A percentile compares a stretch with the other conserved stretches of the same genome.
These are phyloP conservation scores for Zizania palustris DNA, from an alignment of 202 grass and related monocot genomes.

Conservation along the genomic window DNA sequence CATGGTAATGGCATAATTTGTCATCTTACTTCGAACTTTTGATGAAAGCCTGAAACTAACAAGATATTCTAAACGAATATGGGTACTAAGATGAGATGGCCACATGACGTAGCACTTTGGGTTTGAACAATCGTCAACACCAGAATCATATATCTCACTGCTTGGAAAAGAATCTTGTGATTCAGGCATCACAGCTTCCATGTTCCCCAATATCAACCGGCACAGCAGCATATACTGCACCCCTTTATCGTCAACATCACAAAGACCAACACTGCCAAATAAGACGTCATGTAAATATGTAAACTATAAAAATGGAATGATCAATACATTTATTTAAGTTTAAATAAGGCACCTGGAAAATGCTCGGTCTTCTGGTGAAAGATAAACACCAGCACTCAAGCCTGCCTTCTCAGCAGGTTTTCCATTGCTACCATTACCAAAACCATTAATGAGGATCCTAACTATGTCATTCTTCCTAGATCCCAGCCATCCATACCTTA, in stretches of 20 bases:
- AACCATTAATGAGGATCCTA: constrained; percentile 75
- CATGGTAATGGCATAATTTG: constrained; percentile 36
- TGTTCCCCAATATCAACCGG: constrained; percentile 63
- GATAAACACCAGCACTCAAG: constrained; percentile 56
- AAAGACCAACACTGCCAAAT: constrained; percentile 67
- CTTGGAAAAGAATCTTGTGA: constrained; percentile 59
- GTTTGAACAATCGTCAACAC: constrained; percentile 52
- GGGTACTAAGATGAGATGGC: constrained; percentile 55
- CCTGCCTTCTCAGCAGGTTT: constrained; percentile 50
- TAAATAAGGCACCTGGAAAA: constrained; percentile 66
- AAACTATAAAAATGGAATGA: constrained; percentile 24
- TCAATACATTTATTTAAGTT: neutral
- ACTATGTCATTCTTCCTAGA: constrained; percentile 72
- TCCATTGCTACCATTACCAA: constrained; percentile 48
- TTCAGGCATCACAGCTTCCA: constrained; percentile 56
- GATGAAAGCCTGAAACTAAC: constrained; percentile 71
- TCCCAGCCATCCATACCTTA: constrained; percentile 76
- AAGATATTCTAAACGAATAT: constrained; percentile 76
- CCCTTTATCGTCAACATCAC: constrained; percentile 93
- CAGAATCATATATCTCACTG: constrained; percentile 63
- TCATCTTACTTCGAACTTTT: constrained; percentile 70
- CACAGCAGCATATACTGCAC: constrained; percentile 88
- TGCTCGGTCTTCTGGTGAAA: constrained; percentile 62
- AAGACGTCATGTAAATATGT: constrained; percentile 23
- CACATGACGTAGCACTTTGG: constrained; percentile 72